Evolutionary conservation across 176 grass and related monocot species (phyloP).

Genomic region (Zea luxurians): DNA sequence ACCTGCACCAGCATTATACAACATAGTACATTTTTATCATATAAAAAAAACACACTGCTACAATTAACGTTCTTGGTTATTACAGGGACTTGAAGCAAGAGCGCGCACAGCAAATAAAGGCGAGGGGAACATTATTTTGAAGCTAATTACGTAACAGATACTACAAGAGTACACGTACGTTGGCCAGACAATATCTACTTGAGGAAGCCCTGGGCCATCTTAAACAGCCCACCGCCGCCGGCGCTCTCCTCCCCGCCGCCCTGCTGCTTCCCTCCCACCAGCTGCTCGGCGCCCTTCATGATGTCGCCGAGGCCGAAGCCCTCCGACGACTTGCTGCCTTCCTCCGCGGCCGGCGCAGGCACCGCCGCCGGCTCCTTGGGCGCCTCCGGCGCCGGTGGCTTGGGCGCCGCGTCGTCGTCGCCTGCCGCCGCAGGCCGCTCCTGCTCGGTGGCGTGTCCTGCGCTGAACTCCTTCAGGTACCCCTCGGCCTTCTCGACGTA

Average conservation of each 20-base stretch:
- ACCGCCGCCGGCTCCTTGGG: background rate
- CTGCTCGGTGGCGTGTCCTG: background rate
- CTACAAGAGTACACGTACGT: background rate
- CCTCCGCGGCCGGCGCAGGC: constrained; percentile 34
- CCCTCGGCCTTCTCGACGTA: constrained; percentile 83
- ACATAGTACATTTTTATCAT: background rate
- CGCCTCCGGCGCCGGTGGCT: background rate
- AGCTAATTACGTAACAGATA: background rate
- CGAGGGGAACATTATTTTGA: background rate
- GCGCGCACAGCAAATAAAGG: background rate
- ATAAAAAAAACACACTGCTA: background rate
- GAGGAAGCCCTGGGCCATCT: constrained; percentile 79
- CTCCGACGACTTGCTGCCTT: constrained; percentile 31
- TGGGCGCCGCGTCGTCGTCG: background rate
- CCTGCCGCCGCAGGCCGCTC: background rate
- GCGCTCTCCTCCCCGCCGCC: constrained; percentile 35
- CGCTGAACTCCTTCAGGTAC: constrained; percentile 56
- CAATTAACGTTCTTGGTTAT: background rate
- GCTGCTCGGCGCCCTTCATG: constrained; percentile 49
- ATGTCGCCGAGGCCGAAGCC: constrained; percentile 51
- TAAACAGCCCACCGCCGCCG: constrained; percentile 46
- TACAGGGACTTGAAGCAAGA: background rate
- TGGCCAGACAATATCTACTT: constrained; percentile 33
- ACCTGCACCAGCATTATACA: background rate
- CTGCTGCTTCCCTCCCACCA: constrained; percentile 30